phyloP scores from a whole-genome alignment of 176 grass and related monocot species.

The Lolium rigidum region DNA sequence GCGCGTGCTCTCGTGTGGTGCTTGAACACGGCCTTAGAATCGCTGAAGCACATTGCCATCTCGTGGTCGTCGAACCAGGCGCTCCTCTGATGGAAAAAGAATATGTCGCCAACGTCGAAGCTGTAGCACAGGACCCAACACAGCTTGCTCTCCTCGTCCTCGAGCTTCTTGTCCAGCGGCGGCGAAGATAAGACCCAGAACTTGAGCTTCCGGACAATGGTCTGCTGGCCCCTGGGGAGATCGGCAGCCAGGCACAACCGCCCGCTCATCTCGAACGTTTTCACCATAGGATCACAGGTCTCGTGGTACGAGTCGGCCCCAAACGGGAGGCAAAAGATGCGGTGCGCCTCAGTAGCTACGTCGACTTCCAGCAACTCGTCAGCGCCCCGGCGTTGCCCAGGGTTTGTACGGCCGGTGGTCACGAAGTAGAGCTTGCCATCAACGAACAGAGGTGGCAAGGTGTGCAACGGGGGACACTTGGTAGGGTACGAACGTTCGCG shows the following conservation, averaged over 20 bases:
- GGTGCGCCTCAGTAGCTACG: not conserved
- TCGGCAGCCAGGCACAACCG: not conserved
- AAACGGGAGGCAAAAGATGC: not conserved
- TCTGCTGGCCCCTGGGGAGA: not conserved
- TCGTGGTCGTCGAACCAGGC: not conserved
- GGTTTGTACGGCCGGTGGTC: not conserved
- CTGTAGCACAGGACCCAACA: not conserved
- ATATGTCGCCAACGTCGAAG: not conserved
- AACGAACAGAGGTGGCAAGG: not conserved
- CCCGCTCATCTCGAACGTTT: not conserved
- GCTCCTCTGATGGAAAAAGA: not conserved
- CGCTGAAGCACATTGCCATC: not conserved
- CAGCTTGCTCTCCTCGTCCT: not conserved
- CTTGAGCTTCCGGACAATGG: not conserved
- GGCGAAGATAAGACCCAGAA: not conserved
- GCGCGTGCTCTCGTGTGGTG: not conserved
- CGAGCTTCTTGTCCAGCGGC: not conserved
- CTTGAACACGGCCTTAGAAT: not conserved
- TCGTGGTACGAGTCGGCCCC: not conserved
- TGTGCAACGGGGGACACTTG: fast-evolving
- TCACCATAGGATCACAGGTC: not conserved
- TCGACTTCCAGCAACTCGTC: not conserved
- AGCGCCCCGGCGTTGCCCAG: no score
- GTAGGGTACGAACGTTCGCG: no score
- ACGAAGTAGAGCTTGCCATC: not conserved